A percentile compares a stretch with the other conserved stretches of the same genome.
Conservation (phyloP, 1,284 basidiomycete genomes). For the Heterobasidion irregulare region DNA sequence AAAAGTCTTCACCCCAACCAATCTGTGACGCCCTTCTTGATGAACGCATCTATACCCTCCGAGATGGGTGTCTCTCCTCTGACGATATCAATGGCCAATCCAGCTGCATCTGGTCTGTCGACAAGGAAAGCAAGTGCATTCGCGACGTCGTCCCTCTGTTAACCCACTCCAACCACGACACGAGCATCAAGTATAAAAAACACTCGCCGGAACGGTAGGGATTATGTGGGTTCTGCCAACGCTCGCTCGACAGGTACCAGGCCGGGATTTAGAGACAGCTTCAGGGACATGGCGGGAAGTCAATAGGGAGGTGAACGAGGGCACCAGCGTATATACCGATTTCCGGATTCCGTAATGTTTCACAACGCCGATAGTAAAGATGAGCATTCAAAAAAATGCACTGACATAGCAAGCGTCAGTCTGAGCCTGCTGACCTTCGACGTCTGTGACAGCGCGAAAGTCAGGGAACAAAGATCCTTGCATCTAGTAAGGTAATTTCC, state of each 20-base stretch:
- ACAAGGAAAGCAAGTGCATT: constrained; percentile 41
- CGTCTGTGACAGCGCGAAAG: no score
- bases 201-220: not conserved
- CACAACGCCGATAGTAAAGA: no score
- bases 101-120: constrained; percentile 47
- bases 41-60: constrained; percentile 37
- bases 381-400: no score
- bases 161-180: not conserved
- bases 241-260: constrained; percentile 42
- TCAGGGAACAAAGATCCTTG: no score
- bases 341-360: no score
- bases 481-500: no score
- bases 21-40: constrained; percentile 42
- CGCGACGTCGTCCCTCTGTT: constrained; percentile 58
- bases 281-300: constrained; percentile 7
- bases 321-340: no score
- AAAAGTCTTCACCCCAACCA: constrained; percentile 13
- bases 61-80: constrained; percentile 47
- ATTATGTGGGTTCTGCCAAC: constrained; percentile 50
- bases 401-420: no score
- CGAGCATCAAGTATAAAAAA: not conserved
- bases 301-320: not conserved
- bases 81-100: constrained; percentile 56
- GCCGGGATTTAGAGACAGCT: no score
- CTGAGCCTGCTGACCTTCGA: no score